These are phyloP conservation scores for Tolypocladium ovalisporum DNA, from an alignment of 2,329 filamentous ascomycete species.

Conservation along the genomic window DNA sequence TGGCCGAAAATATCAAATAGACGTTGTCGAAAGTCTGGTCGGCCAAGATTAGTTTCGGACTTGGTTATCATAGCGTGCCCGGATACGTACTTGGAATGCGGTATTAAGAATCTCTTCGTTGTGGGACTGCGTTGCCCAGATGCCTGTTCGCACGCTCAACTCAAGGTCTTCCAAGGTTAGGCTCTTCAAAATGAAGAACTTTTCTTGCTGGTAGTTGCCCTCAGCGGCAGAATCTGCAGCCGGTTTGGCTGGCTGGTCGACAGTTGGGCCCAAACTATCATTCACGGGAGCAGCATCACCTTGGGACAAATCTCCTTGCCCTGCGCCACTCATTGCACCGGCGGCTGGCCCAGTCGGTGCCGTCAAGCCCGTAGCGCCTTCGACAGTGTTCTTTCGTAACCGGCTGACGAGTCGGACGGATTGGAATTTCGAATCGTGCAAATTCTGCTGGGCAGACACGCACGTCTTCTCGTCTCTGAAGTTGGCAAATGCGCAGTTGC, in stretches of 20 bases:
- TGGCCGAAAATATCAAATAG: slow-evolving; percentile 89
- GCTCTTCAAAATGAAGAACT: slow-evolving; percentile 86
- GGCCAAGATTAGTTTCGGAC: slow-evolving; percentile 1
- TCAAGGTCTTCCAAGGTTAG: slow-evolving; percentile 85
- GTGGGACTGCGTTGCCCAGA: slow-evolving; percentile 91
- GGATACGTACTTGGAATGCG: slow-evolving; percentile 59
- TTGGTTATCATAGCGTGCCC: no score
- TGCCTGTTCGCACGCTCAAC: slow-evolving; percentile 71
- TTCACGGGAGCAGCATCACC: slow-evolving; percentile 4
- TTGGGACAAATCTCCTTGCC: slow-evolving; percentile 5
- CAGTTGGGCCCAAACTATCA: slow-evolving; percentile 1
- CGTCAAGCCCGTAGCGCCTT: slow-evolving; percentile 33
- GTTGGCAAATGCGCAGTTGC: slow-evolving; percentile 95
- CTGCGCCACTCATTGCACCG: slow-evolving; percentile 14
- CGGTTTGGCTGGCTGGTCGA: neutral
- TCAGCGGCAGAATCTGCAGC: neutral
- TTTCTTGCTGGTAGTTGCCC: slow-evolving; percentile 4
- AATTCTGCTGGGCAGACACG: slow-evolving; percentile 63
- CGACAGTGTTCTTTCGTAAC: slow-evolving; percentile 49
- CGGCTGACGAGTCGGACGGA: slow-evolving; percentile 79
- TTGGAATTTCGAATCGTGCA: slow-evolving; percentile 86
- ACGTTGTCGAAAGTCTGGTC: slow-evolving; percentile 66
- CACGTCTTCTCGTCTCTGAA: slow-evolving; percentile 75
- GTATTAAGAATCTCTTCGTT: slow-evolving; percentile 78
- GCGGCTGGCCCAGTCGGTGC: slow-evolving; percentile 45